A percentile compares a stretch with the other conserved stretches of the same genome.
phyloP scores from a whole-genome alignment of 305 asterid genomes.

The Fraxinus sp. region DNA sequence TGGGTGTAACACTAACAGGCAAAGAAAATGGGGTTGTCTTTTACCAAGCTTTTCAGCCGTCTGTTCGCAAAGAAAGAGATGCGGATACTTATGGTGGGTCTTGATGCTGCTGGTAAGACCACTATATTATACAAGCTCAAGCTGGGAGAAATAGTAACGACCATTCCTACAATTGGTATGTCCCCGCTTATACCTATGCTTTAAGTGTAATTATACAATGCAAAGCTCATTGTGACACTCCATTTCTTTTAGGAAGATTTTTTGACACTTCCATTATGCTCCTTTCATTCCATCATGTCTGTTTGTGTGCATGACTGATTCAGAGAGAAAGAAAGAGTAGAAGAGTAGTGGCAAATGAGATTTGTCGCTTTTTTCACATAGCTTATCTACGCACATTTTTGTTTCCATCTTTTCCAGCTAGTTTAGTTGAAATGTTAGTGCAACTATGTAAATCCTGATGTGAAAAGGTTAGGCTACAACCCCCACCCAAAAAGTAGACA shows the following conservation, averaged over 20 bases:
- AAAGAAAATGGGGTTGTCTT: conserved; percentile 44
- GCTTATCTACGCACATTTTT: not conserved
- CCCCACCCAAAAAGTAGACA: not conserved
- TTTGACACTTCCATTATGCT: not conserved
- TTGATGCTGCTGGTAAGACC: conserved; percentile 55
- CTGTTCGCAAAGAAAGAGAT: conserved; percentile 55
- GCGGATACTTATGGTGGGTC: conserved; percentile 54
- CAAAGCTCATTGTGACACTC: not conserved
- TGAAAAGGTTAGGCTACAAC: not conserved
- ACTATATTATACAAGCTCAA: conserved; percentile 51
- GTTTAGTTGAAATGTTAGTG: not conserved
- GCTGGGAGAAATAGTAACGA: conserved; percentile 52
- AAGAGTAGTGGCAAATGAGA: not conserved
- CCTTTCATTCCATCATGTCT: not conserved
- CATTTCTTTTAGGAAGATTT: not conserved
- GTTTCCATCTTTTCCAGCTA: not conserved
- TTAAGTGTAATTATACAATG: not conserved
- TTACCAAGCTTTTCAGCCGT: conserved; percentile 47
- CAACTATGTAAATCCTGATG: not conserved
- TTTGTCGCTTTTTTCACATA: not conserved
- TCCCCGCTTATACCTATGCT: not conserved
- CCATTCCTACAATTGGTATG: conserved; percentile 50
- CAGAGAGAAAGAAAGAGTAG: not conserved
- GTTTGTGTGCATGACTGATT: not conserved
- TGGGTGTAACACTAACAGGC: conserved; percentile 25